Percentiles rank a stretch among this genome's conserved stretches.
These are phyloP conservation scores for Lactarius tabidus DNA, from an alignment of 768 basidiomycete species.

Conservation along the genomic window DNA sequence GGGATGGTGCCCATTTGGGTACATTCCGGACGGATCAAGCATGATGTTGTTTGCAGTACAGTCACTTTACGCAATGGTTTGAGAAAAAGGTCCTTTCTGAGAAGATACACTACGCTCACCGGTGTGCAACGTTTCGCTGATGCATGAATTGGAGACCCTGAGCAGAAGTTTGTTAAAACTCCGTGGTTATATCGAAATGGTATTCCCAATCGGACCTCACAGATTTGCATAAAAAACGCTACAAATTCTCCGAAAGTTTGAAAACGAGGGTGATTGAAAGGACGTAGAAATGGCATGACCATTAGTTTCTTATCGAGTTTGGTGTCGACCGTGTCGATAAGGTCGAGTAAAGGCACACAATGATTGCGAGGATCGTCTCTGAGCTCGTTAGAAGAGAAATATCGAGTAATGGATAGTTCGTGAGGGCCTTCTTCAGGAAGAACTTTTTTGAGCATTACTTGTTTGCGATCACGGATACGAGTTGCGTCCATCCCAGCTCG, in stretches of 20 bases:
- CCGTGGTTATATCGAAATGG: neutral
- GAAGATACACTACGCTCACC: neutral
- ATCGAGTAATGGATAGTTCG: slow-evolving; percentile 9
- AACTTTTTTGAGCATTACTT: slow-evolving; percentile 26
- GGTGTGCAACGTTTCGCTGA: slow-evolving; percentile 12
- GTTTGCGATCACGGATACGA: slow-evolving; percentile 20
- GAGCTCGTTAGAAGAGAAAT: slow-evolving; percentile 13
- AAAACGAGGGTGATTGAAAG: slow-evolving; percentile 23
- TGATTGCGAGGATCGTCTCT: slow-evolving; percentile 19
- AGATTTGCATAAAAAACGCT: slow-evolving; percentile 21
- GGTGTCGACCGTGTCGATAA: slow-evolving; percentile 7
- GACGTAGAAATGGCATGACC: slow-evolving; percentile 25
- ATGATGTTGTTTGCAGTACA: slow-evolving; percentile 20
- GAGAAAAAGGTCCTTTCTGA: neutral
- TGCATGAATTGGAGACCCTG: slow-evolving; percentile 18
- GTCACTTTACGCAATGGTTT: neutral
- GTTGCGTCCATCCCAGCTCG: slow-evolving; percentile 23
- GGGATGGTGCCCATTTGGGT: slow-evolving; percentile 12
- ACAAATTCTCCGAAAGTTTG: slow-evolving; percentile 25
- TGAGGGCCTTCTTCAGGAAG: slow-evolving; percentile 13
- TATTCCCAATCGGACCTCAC: slow-evolving; percentile 5
- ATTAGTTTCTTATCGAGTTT: slow-evolving; percentile 14
- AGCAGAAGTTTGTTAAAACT: neutral
- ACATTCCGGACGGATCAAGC: slow-evolving; percentile 19
- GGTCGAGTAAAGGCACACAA: slow-evolving; percentile 23